These are phyloP conservation scores for Curvularia verruculosa DNA, from an alignment of 2,329 filamentous ascomycete species.

Conservation along the genomic window DNA sequence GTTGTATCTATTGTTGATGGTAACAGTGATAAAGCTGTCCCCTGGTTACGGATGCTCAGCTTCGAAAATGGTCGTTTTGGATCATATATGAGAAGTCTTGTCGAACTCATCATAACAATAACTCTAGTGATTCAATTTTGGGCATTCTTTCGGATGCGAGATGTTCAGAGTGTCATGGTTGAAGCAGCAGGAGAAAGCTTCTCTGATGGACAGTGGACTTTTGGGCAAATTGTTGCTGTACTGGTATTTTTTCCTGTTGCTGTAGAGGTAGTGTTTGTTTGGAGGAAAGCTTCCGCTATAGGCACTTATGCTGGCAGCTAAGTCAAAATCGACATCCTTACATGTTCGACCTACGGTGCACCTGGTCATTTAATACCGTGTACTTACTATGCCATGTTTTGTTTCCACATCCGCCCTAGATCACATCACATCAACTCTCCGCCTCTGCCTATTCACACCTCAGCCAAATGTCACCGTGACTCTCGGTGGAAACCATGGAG, in stretches of 20 bases:
- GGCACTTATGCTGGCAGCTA: too few relatives aligned
- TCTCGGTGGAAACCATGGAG: too few relatives aligned
- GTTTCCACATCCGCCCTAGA: too few relatives aligned
- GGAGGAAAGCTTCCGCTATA: not conserved
- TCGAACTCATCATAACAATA: not conserved
- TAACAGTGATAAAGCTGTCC: not conserved
- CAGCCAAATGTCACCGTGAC: too few relatives aligned
- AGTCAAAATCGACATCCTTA: too few relatives aligned
- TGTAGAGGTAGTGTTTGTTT: not conserved
- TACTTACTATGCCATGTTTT: too few relatives aligned
- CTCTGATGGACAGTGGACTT: not conserved
- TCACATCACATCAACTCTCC: too few relatives aligned
- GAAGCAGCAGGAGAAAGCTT: not conserved
- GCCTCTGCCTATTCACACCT: too few relatives aligned
- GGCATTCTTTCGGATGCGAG: not conserved
- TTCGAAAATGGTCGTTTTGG: not conserved
- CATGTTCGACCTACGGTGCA: too few relatives aligned
- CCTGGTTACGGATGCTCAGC: not conserved
- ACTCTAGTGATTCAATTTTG: not conserved
- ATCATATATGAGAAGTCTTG: not conserved
- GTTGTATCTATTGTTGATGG: not conserved
- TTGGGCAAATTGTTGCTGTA: not conserved
- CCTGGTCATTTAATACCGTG: too few relatives aligned
- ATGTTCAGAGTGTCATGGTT: not conserved
- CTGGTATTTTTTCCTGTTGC: not conserved